phyloP scores from a whole-genome alignment of 169 alveolate species.

The Eimeria tenella region DNA sequence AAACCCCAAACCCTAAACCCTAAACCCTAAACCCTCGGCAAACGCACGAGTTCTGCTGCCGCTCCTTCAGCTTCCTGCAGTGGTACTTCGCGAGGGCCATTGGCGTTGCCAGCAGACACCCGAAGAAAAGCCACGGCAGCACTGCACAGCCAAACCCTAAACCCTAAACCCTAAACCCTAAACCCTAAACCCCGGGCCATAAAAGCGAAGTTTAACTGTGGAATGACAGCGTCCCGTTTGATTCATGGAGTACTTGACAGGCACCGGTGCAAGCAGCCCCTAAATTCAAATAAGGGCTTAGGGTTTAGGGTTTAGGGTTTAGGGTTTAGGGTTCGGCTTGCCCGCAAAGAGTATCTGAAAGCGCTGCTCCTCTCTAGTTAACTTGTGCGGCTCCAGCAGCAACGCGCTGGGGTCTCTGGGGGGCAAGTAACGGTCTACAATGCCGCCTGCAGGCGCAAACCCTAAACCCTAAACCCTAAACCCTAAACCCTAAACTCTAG shows the following conservation, averaged over 20 bases:
- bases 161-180: constrained; percentile 55
- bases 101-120: constrained; percentile 59
- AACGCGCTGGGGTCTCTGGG: constrained; percentile 78
- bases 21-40: not conserved
- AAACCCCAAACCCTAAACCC: not conserved
- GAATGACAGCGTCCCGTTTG: not conserved
- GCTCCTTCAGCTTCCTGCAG: not conserved
- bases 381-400: constrained; percentile 75
- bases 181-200: not conserved
- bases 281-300: not conserved
- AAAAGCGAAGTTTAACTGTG: not conserved
- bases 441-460: constrained; percentile 57
- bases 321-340: constrained; percentile 31
- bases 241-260: no score
- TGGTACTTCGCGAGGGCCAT: constrained; percentile 40
- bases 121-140: constrained; percentile 63
- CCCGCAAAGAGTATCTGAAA: constrained; percentile 73
- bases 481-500: constrained; percentile 38
- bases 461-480: constrained; percentile 38
- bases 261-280: not conserved
- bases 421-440: constrained; percentile 78
- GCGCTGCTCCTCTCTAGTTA: constrained; percentile 74
- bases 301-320: constrained; percentile 38
- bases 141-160: constrained; percentile 17
- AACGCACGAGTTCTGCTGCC: constrained; percentile 26